Base-by-base conservation (phyloP, 352 stramenopile genomes). In the Phytopythium montanum region DNA sequence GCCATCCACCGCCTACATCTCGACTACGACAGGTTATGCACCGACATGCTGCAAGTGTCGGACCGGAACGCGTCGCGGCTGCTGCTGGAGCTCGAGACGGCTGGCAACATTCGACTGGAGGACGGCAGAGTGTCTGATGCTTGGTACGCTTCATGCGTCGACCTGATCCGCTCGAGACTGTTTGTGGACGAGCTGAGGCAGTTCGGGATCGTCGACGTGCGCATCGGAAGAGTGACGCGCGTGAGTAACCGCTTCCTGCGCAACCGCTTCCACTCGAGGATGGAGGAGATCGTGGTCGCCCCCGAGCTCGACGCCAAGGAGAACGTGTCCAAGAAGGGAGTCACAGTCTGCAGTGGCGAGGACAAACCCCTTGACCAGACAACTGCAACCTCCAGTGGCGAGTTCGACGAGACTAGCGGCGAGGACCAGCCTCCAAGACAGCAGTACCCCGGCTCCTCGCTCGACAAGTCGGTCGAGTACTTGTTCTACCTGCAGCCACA, bases 51-150 rank as follows among this genome's bases (percentile, higher is more conserved):
- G 8, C 21, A 50, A 14, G 19, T 38, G 1, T 85, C 76, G 2
- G 83, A 96, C 39, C 75, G 87, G 34, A 90, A 84, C 46, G 91
- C 96, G 36, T 75, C 79, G 25, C 72, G 89, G 10, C 60, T 97
- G 28, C 66, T 97, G 48, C 55, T 97, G 31, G 91, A 97, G 64
- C 73, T 97, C 16, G 85, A 97, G 38, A 97, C 88, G 6, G 91
- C 90, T 16, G 91, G 90, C 0, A 97, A 97, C 51, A 94, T 97
- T 52, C 83, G 88, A 0, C 67, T 97, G 10, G 90, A 97, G 60
- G 90, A 97, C 45, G 91, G 89, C 0, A 92, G 78, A 25, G 69
- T 79, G 0, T 70, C 69, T 0, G 89, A 97, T 49, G 73, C 87
- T 5, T 97, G 90, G 89, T 96, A 88, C 41, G 65, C 65, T 7